Base-by-base conservation (phyloP, 352 stramenopile genomes). In the Proteromonas lacertae region DNA sequence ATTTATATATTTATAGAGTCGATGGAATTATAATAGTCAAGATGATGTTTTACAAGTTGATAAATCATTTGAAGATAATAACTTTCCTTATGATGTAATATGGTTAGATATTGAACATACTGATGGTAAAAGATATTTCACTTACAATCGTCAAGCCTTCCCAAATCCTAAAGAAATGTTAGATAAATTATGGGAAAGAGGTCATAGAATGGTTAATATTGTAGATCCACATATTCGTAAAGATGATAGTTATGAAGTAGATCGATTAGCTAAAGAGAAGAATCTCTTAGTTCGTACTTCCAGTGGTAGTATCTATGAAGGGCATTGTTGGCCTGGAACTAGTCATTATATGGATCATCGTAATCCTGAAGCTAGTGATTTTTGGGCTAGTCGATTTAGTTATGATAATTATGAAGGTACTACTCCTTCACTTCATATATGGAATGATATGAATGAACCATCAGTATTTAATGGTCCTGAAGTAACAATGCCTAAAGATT, bases 371-470 rank as follows among this genome's bases (percentile, higher is more conserved):
- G 87, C 90, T 13, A 71, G 87, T 25, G 49, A 50, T 8, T 98
- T 80, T 80, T 98, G 82, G 81, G 76, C 72, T 18, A 56, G 77
- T 24, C 75, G 87, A 35, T 96, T 96, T 56, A 50, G 57, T 19
- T 84, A 88, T 39, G 59, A 87, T 42, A 80, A 80, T 31, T 96
- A 97, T 54, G 35, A 62, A 4, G 69, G 68, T 13, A 80, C 60
- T 30, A 92, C 73, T 1, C n/a, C n/a, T n/a, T n/a, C n/a, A n/a
- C n/a, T n/a, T n/a, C 93, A 76, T 53, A 96, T 72, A 5, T 98
- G 87, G 87, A 98, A 97, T 56, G 84, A 98, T 58, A 98, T 98
- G 84, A 98, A 98, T 56, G 87, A 97, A 59, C 81, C 81, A 13
- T 88, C 62, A 20, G 87, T 98, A 13, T 98, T 98, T 45, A 96